Evolutionary conservation across 306 rosid species (phyloP).

Genomic region (Dryas octopetala): DNA sequence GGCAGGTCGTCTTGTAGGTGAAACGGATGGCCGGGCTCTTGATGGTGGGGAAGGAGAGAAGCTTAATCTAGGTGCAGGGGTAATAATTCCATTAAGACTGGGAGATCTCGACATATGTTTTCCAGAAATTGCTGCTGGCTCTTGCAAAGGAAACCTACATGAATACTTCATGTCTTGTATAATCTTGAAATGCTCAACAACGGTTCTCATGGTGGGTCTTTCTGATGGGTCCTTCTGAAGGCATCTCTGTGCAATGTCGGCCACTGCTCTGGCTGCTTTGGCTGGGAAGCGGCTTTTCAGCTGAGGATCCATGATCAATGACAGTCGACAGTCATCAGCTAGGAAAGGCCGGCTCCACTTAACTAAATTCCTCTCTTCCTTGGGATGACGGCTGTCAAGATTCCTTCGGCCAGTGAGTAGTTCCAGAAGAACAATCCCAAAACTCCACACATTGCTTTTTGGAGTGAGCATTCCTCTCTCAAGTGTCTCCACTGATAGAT

Average conservation of each 20-base stretch:
- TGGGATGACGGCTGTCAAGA: conserved; percentile 85
- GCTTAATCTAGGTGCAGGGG: conserved; percentile 62
- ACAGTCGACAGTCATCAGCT: conserved; percentile 72
- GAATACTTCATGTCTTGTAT: conserved; percentile 85
- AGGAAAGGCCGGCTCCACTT: conserved; percentile 97
- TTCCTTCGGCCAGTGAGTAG: conserved; percentile 89
- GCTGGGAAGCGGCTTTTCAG: conserved; percentile 86
- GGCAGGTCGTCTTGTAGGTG: conserved; percentile 63
- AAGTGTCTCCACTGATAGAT: conserved; percentile 87
- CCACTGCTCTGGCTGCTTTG: conserved; percentile 84
- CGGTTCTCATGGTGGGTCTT: conserved; percentile 94
- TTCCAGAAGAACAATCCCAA: conserved; percentile 87
- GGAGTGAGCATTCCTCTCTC: conserved; percentile 97
- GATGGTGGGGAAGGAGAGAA: conserved; percentile 85
- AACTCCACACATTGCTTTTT: conserved; percentile 97
- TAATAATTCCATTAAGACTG: conserved; percentile 72
- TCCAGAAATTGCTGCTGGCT: conserved; percentile 61
- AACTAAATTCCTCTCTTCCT: conserved; percentile 91
- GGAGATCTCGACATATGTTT: conserved; percentile 85
- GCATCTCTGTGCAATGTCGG: conserved; percentile 87
- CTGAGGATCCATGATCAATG: conserved; percentile 92
- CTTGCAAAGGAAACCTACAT: conserved; percentile 81
- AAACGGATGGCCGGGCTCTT: conserved; percentile 41
- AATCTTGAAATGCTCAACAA: conserved; percentile 66
- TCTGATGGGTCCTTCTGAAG: conserved; percentile 94